Evolutionary conservation across 2,329 filamentous ascomycete genomes (phyloP).

Genomic region (Cytospora paraplurivora): DNA sequence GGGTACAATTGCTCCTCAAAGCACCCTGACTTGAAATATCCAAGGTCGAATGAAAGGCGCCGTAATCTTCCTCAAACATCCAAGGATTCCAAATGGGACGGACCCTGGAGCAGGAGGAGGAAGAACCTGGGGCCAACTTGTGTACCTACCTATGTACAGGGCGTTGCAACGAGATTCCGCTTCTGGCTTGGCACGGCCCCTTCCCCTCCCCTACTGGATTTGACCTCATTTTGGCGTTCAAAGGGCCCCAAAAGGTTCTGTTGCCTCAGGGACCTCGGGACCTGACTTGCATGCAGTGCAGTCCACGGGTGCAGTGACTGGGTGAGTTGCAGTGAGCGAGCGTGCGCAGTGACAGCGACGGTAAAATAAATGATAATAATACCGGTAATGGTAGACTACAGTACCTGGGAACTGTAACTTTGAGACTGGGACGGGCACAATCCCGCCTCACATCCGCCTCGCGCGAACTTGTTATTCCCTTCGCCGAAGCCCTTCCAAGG

Average conservation of each 20-base stretch:
- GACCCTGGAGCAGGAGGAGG: background rate
- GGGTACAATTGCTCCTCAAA: background rate
- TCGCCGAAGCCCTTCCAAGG: background rate
- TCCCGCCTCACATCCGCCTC: background rate
- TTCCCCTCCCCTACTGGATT: background rate
- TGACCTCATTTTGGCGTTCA: background rate
- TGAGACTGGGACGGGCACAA: background rate
- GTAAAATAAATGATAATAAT: background rate
- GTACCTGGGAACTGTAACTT: background rate
- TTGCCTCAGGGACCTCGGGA: slow-evolving; percentile 2
- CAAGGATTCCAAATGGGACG: background rate
- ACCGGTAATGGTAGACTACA: too few species aligned
- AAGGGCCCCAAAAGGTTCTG: background rate
- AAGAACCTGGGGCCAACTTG: background rate
- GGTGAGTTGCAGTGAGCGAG: background rate
- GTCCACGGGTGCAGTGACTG: background rate
- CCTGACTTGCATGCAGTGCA: background rate
- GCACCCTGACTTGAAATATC: background rate
- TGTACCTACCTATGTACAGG: background rate
- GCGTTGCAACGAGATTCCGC: background rate
- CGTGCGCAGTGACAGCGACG: background rate
- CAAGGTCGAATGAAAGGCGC: background rate
- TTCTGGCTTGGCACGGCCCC: background rate
- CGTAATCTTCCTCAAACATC: background rate
- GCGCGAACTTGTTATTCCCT: background rate